phyloP scores from a whole-genome alignment of 2,329 filamentous ascomycete species.

The Diaporthe capsici region DNA sequence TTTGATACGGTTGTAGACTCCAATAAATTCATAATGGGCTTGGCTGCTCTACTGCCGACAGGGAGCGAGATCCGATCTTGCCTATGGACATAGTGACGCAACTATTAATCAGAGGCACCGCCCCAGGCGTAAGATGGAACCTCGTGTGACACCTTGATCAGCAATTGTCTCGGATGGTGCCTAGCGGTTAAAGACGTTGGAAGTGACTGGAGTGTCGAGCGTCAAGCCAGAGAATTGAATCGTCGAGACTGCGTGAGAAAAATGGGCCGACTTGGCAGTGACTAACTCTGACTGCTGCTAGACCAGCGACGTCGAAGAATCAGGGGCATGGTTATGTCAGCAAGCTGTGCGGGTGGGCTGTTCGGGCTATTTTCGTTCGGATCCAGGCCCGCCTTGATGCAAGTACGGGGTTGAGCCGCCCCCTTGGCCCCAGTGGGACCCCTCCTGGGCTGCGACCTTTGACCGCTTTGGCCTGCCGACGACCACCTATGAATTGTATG shows the following conservation, averaged over 20 bases:
- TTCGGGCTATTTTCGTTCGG: neutral
- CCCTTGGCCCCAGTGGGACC: slow-evolving; percentile 6
- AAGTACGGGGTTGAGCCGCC: slow-evolving; percentile 16
- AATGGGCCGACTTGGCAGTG: neutral
- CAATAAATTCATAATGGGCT: too few species aligned
- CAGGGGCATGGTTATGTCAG: slow-evolving; percentile 20
- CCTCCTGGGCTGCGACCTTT: slow-evolving; percentile 6
- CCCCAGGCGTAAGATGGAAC: neutral
- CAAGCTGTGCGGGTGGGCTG: neutral
- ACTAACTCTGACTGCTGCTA: neutral
- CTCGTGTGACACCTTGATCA: neutral
- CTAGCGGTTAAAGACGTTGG: too few species aligned
- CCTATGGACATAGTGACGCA: neutral
- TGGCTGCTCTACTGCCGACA: too few species aligned
- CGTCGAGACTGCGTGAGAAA: neutral
- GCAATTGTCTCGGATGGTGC: neutral
- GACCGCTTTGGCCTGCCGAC: slow-evolving; percentile 12
- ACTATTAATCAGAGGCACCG: neutral
- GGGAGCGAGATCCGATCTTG: too few species aligned
- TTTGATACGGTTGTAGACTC: too few species aligned
- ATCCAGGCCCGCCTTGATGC: neutral
- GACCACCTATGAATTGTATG: neutral
- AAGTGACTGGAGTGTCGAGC: neutral
- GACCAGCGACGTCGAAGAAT: neutral
- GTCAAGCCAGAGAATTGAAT: neutral